Base-by-base conservation (phyloP, 352 stramenopile genomes). In the Plasmopara muralis region DNA sequence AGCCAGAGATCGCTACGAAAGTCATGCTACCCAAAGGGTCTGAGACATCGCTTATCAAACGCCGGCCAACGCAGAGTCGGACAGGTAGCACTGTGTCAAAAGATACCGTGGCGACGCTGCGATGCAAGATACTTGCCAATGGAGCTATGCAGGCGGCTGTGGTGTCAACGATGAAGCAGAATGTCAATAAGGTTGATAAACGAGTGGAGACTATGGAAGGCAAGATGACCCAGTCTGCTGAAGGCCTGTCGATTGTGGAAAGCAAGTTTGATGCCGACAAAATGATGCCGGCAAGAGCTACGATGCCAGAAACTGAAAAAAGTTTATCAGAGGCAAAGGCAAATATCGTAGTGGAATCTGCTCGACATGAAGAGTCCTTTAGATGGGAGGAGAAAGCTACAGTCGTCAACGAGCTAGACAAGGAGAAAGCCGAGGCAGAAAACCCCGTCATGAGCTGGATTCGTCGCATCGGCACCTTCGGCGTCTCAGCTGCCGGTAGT, bases 71-170 rank as follows among this genome's bases (percentile, higher is more conserved):
- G 7, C 45, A 48, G 29, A 15, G 56, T n/a, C 29, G 53, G 16
- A 64, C 30, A 2, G 49, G 50, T 44, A 47, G 35, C 4, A 9
- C 10, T 4, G 46, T 64, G 20, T 46, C 60, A 38, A 64, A 57
- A 14, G 33, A 61, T 15, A 58, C 61, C 47, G 60, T 64, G 15
- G 45, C 57, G 13, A 61, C 54, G 50, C 41, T 60, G 18, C 50
- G 50, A 31, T 50, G 50, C 20, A 50, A 43, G 35, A 47, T 53
- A 28, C 46, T 66, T 13, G 57, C 66, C 29, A 38, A 60, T 25
- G 65, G 51, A 15, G 65, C 57, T 18, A 68, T 74, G n/a, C 61
- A 70, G 35, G 62, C 58, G 31, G 57, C 60, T 31, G 65, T 74
- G 38, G 54, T 72, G 38, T 61, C 59, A 39, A 58, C 49, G 9